Evolutionary conservation across 441 rosid species (phyloP), one percentile per base, ranked within the genome.

Genomic region (Francoa sonchifolia): DNA sequence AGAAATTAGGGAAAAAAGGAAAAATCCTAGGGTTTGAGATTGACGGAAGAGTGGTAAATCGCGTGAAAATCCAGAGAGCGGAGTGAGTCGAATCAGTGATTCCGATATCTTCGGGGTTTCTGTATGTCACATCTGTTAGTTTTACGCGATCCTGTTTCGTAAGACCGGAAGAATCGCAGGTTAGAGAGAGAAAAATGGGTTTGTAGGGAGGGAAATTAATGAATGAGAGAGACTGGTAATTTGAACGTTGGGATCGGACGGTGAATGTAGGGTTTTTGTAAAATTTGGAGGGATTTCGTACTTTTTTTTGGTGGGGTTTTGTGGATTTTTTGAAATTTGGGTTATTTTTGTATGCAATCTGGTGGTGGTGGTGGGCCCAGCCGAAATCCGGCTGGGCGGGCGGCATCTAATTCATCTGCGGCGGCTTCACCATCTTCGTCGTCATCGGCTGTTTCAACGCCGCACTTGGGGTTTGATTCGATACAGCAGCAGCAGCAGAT

Each of bases 341-440:
- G 36, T 14, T 9, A 40, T 18, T 52, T 6, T 73, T 72, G 75
- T 60, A 90, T 90, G 96, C 96, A 86, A 63, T 75, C 96, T 52
- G 93, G 81, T 33, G 76, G 65, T 17, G 87, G 77, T 44, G 75
- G 63, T 65, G 68, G 83, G 79, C 16, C 82, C 76, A 36, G 74
- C 76, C 43, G 53, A 42, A 40, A 32, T n/a, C 19, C 42, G 33
- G 33, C 51, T 28, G 92, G 78, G 54, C 82, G 95, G 68, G 76
- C 92, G 18, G 59, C 77, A 1, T 73, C 95, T 57, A 74, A 89
- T 22, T 76, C 97, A 37, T 80, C 97, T 15, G 88, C 96, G 16
- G 96, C 98, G 8, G 56, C 48, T 7, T 85, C 98, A 44, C 93
- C 99, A 9, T 62, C 99, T 35, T 90, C 99, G 7, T 90, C 99